A percentile compares a stretch with the other conserved stretches of the same genome.
Conservation (phyloP, 148 eudicot genomes). For the Rhododendron kiyosumense region DNA sequence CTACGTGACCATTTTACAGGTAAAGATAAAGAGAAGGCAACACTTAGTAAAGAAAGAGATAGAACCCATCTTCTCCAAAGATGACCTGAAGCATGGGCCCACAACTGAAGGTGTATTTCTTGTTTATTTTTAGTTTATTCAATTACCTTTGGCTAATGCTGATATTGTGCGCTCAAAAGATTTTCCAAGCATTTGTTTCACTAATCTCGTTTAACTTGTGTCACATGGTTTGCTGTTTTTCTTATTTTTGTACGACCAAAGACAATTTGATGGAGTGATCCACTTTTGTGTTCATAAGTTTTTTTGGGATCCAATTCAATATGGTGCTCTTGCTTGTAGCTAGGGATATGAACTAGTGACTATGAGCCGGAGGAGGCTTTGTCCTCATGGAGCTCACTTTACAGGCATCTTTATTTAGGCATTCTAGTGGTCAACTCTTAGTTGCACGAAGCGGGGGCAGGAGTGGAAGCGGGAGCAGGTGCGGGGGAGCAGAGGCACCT, state of each 20-base stretch:
- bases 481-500: too few species aligned
- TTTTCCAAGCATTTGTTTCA: neutral
- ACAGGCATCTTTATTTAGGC: neutral
- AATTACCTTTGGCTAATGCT: neutral
- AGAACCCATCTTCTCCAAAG: conserved; percentile 44
- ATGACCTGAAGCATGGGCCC: conserved; percentile 43
- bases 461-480: too few species aligned
- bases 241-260: neutral
- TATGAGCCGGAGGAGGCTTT: neutral
- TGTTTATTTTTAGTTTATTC: neutral
- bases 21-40: conserved; percentile 55
- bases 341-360: neutral
- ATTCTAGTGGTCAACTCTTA: neutral
- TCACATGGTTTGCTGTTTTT: neutral
- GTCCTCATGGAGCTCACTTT: neutral
- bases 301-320: neutral
- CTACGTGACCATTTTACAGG: conserved; percentile 24
- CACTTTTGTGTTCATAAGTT: neutral
- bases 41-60: conserved; percentile 46
- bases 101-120: conserved; percentile 46
- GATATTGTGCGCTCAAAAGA: neutral
- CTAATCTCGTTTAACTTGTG: neutral
- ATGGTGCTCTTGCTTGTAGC: neutral
- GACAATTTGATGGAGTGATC: neutral
- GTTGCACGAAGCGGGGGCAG: too few species aligned